phyloP scores from a whole-genome alignment of 1,284 basidiomycete species.

The Leccinum pallidistipes region DNA sequence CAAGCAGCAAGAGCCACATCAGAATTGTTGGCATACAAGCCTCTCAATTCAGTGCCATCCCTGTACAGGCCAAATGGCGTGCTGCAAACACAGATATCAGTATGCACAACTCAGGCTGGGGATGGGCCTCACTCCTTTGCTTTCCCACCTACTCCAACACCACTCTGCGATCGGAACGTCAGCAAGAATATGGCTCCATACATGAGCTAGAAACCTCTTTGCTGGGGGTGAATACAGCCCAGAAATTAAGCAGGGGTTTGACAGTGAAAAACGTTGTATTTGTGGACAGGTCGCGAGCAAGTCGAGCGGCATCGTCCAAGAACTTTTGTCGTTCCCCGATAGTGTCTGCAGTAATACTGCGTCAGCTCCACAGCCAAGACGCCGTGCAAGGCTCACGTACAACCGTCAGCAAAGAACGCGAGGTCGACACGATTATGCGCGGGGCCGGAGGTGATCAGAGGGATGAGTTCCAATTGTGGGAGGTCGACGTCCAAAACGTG shows the following conservation, averaged over 20 bases:
- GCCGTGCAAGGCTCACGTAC: constrained; percentile 45
- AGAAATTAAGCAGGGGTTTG: constrained; percentile 77
- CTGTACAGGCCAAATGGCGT: constrained; percentile 80
- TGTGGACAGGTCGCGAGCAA: constrained; percentile 68
- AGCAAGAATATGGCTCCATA: constrained; percentile 1
- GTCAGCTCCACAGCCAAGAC: not conserved
- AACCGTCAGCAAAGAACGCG: constrained; percentile 83
- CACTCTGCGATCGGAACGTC: constrained; percentile 50
- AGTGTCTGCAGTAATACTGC: constrained; percentile 48
- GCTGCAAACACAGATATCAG: constrained; percentile 37
- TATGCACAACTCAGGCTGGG: not conserved
- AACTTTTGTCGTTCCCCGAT: constrained; percentile 64
- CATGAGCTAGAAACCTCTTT: constrained; percentile 49
- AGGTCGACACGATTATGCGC: constrained; percentile 70
- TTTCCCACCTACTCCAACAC: constrained; percentile 68
- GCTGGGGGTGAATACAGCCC: constrained; percentile 78
- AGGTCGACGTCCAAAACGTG: constrained; percentile 12
- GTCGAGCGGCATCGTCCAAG: constrained; percentile 61
- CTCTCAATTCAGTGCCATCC: constrained; percentile 77
- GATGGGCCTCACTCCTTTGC: constrained; percentile 57
- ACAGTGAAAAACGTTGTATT: constrained; percentile 81
- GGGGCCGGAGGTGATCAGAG: constrained; percentile 62
- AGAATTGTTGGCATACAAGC: constrained; percentile 70
- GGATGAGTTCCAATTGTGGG: constrained; percentile 55
- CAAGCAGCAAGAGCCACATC: constrained; percentile 72